A percentile compares a stretch with the other conserved stretches of the same genome.
Conservation (phyloP, 805 yeast species). For the Cyberlindnera bimundalis region DNA sequence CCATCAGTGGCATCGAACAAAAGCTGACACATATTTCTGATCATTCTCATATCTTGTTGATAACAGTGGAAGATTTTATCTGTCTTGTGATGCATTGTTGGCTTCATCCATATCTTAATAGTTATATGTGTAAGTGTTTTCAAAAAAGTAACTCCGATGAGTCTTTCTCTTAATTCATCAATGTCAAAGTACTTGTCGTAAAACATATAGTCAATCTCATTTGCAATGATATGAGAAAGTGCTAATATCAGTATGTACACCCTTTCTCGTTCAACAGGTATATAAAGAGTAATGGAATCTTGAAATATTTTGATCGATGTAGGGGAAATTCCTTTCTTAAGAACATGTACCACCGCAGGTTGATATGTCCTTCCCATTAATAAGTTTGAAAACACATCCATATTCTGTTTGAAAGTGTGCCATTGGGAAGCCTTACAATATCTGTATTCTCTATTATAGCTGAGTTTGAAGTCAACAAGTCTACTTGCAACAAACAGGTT, state of each 20-base stretch:
- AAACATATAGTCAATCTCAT: constrained; percentile 1
- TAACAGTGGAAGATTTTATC: neutral
- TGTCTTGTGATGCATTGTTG: no score
- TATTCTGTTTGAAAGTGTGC: neutral
- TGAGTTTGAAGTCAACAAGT: no score
- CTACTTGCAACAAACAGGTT: no score
- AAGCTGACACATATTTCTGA: constrained; percentile 3
- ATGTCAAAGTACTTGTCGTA: constrained; percentile 4
- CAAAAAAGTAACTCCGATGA: constrained; percentile 6
- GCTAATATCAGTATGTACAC: neutral
- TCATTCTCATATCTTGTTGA: neutral
- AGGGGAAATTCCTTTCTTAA: constrained; percentile 1
- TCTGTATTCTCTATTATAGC: constrained; percentile 1
- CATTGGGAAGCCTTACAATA: neutral
- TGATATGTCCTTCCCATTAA: neutral
- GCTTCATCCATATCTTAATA: constrained; percentile 1
- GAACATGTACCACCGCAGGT: constrained; percentile 1
- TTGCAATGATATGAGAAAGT: constrained; percentile 1
- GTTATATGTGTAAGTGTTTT: neutral
- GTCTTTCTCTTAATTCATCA: neutral
- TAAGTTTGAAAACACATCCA: neutral
- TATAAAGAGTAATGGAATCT: neutral
- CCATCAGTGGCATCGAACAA: constrained; percentile 5
- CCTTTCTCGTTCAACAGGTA: neutral
- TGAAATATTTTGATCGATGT: neutral